Base-by-base conservation (phyloP, 768 basidiomycete genomes). In the Chalciporus piperatus region DNA sequence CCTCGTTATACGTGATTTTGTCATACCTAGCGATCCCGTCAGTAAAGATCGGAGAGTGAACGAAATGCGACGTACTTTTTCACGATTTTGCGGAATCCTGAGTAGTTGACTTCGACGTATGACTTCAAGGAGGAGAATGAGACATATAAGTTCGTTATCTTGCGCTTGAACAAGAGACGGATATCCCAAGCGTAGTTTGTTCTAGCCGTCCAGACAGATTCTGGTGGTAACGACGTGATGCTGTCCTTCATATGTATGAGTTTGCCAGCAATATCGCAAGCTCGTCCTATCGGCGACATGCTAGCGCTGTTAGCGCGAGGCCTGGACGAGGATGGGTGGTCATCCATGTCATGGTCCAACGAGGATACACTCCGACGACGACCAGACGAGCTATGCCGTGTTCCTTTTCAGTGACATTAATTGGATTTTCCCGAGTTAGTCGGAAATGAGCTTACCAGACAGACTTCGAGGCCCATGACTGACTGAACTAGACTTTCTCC, bases 81-180 rank as follows among this genome's bases (percentile, higher is more conserved):
- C 64, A 95, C 67, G 33, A 96, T 94, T 76, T 98, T 98, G 59
- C 92, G 81, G 72, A 98, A 92, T 1, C 94, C 96, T 0, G 92
- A 89, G 65, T 91, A 80, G 67, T 98, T 98, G 51, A 97, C 73
- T 61, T 98, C 92, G 50, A 92, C 83, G 57, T 92, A 99, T 6
- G 92, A 88, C 66, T 79, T 81, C 50, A 98, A 77, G 25, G 85
- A 83, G 13, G 84, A 85, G 41, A 86, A 77, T 6, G 83, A 76
- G 40, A 93, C 82, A 67, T 89, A 97, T 11, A 93, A 77, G 42
- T 76, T 83, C 0, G 92, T 89, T 47, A 98, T 91, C 56, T 87
- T 77, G 39, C 94, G 83, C 73, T 98, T 98, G 78, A 88, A 94
- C 20, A 94, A 72, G 25, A 95, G 74, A 16, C 91, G 83, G 6